Conservation (phyloP, 2,329 filamentous ascomycete species). For the Fusarium burgessii region DNA sequence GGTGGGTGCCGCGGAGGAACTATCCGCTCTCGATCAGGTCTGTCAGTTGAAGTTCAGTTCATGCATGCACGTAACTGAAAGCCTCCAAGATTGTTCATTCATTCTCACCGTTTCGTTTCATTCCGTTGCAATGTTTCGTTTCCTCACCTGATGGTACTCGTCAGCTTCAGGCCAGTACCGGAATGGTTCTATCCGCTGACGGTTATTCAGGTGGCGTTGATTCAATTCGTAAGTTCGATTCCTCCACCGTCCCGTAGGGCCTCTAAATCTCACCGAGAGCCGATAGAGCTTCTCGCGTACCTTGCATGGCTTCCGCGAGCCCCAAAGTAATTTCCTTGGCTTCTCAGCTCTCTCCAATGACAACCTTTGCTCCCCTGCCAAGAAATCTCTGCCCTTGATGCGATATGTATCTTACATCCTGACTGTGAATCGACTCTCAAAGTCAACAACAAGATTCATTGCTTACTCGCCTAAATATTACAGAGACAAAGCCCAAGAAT, state of each 20-base stretch:
- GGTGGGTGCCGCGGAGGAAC: constrained; percentile 3
- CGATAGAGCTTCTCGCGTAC: constrained; percentile 22
- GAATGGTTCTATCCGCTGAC: not conserved
- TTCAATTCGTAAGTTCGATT: not conserved
- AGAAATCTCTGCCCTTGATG: constrained; percentile 22
- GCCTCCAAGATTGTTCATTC: constrained; percentile 1
- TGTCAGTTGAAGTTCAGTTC: constrained; percentile 19
- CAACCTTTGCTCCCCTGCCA: constrained; percentile 35
- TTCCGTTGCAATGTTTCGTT: constrained; percentile 28
- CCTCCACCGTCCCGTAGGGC: not conserved
- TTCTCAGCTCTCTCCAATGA: constrained; percentile 23
- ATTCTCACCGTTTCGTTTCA: constrained; percentile 37
- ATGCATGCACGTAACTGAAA: constrained; percentile 10
- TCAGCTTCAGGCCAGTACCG: constrained; percentile 36
- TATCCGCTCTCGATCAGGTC: constrained; percentile 7
- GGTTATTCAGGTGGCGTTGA: constrained; percentile 22
- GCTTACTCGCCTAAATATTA: not conserved
- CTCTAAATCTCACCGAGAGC: constrained; percentile 10
- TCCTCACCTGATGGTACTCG: constrained; percentile 14
- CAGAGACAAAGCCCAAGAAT: not conserved
- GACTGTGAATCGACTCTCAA: not conserved
- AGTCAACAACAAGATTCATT: not conserved
- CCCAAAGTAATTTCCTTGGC: constrained; percentile 21
- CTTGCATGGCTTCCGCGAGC: constrained; percentile 15
- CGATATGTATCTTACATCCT: not conserved